Conservation (phyloP, 768 basidiomycete genomes). For the Leucocoprinus sp. region DNA sequence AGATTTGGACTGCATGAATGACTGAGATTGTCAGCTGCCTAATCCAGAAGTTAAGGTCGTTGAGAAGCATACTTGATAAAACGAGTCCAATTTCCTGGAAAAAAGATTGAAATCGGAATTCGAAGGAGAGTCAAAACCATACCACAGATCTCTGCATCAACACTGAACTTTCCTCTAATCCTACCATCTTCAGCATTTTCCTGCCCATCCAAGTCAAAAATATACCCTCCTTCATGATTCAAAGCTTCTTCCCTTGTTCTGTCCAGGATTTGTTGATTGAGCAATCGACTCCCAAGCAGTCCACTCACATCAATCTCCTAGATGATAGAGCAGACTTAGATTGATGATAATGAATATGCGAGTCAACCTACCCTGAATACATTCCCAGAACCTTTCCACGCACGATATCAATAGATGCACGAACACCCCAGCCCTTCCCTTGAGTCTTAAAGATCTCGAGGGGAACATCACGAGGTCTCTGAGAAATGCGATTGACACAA, state of each 20-base stretch:
- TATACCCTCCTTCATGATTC: conserved; percentile 32
- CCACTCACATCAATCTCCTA: conserved; percentile 6
- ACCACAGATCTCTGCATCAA: conserved; percentile 49
- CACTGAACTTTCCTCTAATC: conserved; percentile 35
- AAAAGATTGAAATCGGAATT: background rate
- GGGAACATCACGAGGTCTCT: conserved; percentile 44
- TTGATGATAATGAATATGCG: background rate
- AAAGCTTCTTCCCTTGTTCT: conserved; percentile 39
- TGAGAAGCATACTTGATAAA: conserved; percentile 53
- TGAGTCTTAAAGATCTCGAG: conserved; percentile 63
- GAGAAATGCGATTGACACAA: conserved; percentile 58
- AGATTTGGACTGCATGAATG: conserved; percentile 64
- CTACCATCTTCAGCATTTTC: conserved; percentile 29
- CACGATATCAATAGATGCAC: conserved; percentile 32
- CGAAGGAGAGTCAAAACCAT: conserved; percentile 13
- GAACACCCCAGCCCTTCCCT: conserved; percentile 57
- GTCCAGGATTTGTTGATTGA: background rate
- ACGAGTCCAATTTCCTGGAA: conserved; percentile 65
- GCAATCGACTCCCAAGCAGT: background rate
- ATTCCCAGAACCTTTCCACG: conserved; percentile 57
- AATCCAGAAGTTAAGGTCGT: background rate
- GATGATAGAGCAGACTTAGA: background rate
- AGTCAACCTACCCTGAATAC: conserved; percentile 52
- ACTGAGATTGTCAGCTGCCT: conserved; percentile 25
- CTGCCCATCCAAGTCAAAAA: conserved; percentile 59